Percentiles rank a stretch among this genome's conserved stretches.
phyloP scores from a whole-genome alignment of 1,284 basidiomycete species.

The Clitocybe nebularis region DNA sequence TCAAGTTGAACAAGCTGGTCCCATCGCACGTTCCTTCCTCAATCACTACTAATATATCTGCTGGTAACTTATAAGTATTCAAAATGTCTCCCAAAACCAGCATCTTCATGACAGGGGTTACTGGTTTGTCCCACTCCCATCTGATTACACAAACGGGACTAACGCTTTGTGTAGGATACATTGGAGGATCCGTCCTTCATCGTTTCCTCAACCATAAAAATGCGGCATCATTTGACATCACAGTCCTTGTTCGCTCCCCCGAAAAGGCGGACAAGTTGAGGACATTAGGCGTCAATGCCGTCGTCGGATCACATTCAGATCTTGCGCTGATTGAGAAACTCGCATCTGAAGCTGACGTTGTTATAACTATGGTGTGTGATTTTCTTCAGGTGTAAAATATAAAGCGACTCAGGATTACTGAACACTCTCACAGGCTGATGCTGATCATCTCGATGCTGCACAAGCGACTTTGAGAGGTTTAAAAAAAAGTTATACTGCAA shows the following conservation, averaged over 20 bases:
- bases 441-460: conserved; percentile 31
- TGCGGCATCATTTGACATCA: conserved; percentile 30
- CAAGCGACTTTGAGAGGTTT: conserved; percentile 36
- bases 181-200: conserved; percentile 39
- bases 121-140: conserved; percentile 10
- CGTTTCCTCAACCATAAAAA: conserved; percentile 33
- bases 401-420: too few relatives aligned
- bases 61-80: too few relatives aligned
- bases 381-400: too few relatives aligned
- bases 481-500: conserved; percentile 29
- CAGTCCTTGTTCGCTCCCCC: conserved; percentile 34
- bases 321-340: conserved; percentile 25
- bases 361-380: conserved; percentile 31
- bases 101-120: conserved; percentile 18
- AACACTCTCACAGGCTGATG: conserved; percentile 35
- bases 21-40: too few relatives aligned
- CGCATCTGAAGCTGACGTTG: conserved; percentile 31
- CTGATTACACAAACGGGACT: neutral
- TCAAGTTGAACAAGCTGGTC: too few relatives aligned
- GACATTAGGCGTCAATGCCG: conserved; percentile 25
- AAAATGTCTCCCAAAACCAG: conserved; percentile 12
- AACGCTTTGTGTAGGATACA: conserved; percentile 32
- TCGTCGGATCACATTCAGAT: conserved; percentile 32
- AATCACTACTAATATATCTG: too few relatives aligned
- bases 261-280: conserved; percentile 26